A percentile compares a stretch with the other conserved stretches of the same genome.
Conservation (phyloP, 306 rosid species). For the Nissolia schottii region DNA sequence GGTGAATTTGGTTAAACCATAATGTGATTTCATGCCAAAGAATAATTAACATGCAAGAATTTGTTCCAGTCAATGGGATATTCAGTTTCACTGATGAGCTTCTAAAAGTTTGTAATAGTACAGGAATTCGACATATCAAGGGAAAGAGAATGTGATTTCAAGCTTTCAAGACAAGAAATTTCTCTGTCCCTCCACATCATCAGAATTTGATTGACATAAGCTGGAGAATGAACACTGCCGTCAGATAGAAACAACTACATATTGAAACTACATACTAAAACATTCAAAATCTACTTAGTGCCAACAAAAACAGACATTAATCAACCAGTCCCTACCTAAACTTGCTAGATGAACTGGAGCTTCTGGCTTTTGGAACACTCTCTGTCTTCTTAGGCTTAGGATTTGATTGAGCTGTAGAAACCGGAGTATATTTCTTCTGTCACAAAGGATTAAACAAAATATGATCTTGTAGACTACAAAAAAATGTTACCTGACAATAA, state of each 20-base stretch:
- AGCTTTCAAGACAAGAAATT: slow-evolving; percentile 13
- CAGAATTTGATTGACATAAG: neutral
- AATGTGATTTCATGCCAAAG: neutral
- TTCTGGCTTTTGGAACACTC: slow-evolving; percentile 47
- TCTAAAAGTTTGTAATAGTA: neutral
- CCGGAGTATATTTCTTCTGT: slow-evolving; percentile 47
- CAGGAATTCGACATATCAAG: neutral
- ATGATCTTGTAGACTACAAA: slow-evolving; percentile 8
- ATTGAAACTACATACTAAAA: neutral
- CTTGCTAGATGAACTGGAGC: slow-evolving; percentile 73
- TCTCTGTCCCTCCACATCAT: neutral
- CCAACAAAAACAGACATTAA: slow-evolving; percentile 7
- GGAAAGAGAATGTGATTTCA: neutral
- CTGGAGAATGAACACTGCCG: neutral
- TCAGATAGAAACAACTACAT: neutral
- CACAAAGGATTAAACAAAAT: slow-evolving; percentile 3
- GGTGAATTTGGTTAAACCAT: neutral
- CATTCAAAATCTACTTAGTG: slow-evolving; percentile 19
- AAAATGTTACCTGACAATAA: neutral
- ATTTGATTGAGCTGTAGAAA: slow-evolving; percentile 44
- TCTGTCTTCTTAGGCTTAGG: slow-evolving; percentile 79
- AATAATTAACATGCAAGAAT: neutral
- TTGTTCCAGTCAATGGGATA: neutral
- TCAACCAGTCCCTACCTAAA: slow-evolving; percentile 50
- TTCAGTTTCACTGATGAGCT: neutral